Percentiles rank a stretch among this genome's conserved stretches.
Conservation (phyloP, 176 grass and related monocot species). For the Ampelocalamus luodianensis region DNA sequence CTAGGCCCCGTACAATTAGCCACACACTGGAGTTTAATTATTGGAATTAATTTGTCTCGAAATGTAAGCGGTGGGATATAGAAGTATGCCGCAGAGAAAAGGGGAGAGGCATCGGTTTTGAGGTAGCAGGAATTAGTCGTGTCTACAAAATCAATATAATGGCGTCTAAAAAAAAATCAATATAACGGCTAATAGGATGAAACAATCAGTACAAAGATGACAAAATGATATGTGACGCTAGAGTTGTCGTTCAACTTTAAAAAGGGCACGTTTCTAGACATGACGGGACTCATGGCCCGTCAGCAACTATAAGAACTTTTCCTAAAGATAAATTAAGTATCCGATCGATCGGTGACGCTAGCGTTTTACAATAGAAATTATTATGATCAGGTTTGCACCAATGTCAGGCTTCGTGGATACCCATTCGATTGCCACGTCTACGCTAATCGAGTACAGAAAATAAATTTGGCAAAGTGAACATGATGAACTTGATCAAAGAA, state of each 20-base stretch:
- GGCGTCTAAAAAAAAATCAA: no score
- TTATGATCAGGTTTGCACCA: background rate
- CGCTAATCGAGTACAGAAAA: background rate
- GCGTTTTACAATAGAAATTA: no score
- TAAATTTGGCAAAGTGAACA: background rate
- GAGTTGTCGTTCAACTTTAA: slow-evolving; percentile 6
- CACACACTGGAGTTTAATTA: background rate
- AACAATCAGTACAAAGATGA: background rate
- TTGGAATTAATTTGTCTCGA: background rate
- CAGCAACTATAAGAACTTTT: slow-evolving; percentile 30
- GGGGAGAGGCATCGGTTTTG: background rate
- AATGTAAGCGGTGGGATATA: background rate
- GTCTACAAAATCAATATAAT: no score
- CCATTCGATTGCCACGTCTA: slow-evolving; percentile 11
- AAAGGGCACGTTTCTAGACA: background rate
- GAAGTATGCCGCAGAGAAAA: background rate
- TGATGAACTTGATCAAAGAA: background rate
- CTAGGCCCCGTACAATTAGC: background rate
- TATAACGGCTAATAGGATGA: no score
- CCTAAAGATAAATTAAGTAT: background rate
- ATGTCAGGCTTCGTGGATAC: background rate
- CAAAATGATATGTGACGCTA: background rate
- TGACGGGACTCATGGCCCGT: background rate
- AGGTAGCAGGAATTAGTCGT: background rate
- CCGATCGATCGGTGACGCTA: background rate